Evolutionary conservation across 108 stramenopile genomes (phyloP), one percentile per base, ranked within the genome.

Genomic region (Stephanodiscus minutulus): DNA sequence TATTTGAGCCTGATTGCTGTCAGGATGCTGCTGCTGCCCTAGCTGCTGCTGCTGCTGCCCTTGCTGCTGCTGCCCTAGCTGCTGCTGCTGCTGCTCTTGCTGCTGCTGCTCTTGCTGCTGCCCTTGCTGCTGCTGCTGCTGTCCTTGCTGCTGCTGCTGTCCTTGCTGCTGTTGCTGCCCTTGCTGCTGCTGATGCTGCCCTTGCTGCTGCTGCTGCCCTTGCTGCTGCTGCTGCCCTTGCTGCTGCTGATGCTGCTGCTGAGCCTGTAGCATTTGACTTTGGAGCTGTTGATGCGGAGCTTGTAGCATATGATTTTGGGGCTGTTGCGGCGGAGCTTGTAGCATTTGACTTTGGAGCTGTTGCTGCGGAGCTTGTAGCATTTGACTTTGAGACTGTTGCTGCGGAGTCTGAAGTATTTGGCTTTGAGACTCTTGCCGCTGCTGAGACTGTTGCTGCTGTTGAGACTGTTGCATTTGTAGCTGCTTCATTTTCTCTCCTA

Each of bases 291-390:
- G 68, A 17, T 68, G 44, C 54, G 55, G 33, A 33, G 56, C 48
- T 29, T 64, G 50, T 37, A 66, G 20, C 18, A 24, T 22, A 21
- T 66, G 66, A 53, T 17, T 37, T 29, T 74, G 68, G 37, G 48
- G 49, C 44, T 68, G 65, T 31, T 56, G 44, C n/a, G n/a, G n/a
- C n/a, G n/a, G n/a, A n/a, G n/a, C n/a, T 39, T 64, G 65, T 56
- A 67, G 10, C 25, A 29, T 17, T 44, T 58, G 67, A 46, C 5
- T 15, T 33, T 74, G 73, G 50, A 28, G 62, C 57, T 67, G 73
- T 36, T 56, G 44, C 57, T 69, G 61, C 15, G 10, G 36, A 27
- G 67, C 43, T 22, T 66, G 57, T 50, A 36, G 31, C 25, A 29
- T 17, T 44, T 58, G 67, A 46, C 5, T 15, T 33, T 74, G 73